phyloP scores from a whole-genome alignment of 768 basidiomycete genomes.

The Guyanaporus albipodus region DNA sequence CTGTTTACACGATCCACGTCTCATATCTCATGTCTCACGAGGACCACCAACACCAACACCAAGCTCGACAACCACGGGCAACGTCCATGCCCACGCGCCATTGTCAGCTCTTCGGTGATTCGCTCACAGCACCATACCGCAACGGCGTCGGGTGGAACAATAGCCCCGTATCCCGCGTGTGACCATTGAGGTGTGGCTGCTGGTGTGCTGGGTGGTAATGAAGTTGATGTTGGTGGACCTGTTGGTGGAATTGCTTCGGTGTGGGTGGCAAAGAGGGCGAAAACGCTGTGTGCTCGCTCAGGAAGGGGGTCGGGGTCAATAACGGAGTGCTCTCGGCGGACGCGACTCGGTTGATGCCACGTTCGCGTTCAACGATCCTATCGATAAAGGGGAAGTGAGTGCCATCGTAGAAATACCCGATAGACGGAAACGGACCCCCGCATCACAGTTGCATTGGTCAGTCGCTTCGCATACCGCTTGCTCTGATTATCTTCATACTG shows the following conservation, averaged over 20 bases:
- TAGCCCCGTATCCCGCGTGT: not conserved
- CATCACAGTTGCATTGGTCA: constrained; percentile 75
- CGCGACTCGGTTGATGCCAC: constrained; percentile 28
- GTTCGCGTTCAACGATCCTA: constrained; percentile 56
- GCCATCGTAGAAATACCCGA: too few species aligned
- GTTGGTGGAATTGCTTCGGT: constrained; percentile 16
- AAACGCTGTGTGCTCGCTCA: constrained; percentile 9
- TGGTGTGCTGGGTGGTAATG: constrained; percentile 6
- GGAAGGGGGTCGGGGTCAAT: constrained; percentile 18
- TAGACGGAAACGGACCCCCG: constrained; percentile 48
- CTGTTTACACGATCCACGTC: too few species aligned
- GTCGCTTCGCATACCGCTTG: constrained; percentile 67
- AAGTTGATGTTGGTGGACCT: constrained; percentile 16
- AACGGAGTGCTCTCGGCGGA: constrained; percentile 37
- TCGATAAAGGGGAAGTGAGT: not conserved
- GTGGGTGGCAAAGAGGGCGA: constrained; percentile 9
- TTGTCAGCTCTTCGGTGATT: constrained; percentile 13
- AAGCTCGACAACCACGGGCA: too few species aligned
- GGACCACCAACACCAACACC: too few species aligned
- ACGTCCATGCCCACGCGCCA: not conserved
- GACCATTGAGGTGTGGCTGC: not conserved
- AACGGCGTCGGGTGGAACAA: constrained; percentile 10
- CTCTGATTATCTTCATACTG: constrained; percentile 83
- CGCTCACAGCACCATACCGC: constrained; percentile 15
- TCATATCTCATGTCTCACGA: too few species aligned